Evolutionary conservation across 2,329 filamentous ascomycete species (phyloP).

Genomic region (Geosmithia morbida): DNA sequence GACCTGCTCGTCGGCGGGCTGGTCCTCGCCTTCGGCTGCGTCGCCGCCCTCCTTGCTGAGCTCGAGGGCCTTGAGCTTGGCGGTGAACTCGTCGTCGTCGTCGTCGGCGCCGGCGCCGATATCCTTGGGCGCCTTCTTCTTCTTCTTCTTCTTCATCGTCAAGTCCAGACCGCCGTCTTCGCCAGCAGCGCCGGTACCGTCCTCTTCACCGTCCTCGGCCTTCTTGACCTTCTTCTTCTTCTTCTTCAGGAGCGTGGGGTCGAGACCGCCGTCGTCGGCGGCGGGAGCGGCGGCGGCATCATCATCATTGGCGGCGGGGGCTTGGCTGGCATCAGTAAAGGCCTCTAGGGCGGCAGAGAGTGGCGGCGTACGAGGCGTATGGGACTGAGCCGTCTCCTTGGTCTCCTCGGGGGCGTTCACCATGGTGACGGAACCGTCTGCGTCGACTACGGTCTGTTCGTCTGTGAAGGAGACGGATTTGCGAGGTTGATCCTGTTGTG

Average conservation of each 20-base stretch:
- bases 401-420: conserved; percentile 58
- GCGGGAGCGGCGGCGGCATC: conserved; percentile 26
- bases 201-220: conserved; percentile 28
- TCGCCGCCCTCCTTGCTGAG: conserved; percentile 50
- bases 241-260: conserved; percentile 65
- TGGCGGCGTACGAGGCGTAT: conserved; percentile 54
- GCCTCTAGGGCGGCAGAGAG: conserved; percentile 37
- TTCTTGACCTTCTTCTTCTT: conserved; percentile 52
- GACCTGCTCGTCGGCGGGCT: conserved; percentile 54
- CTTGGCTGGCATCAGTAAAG: conserved; percentile 37
- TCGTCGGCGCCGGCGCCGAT: conserved; percentile 34
- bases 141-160: conserved; percentile 69
- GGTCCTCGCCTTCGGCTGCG: conserved; percentile 60
- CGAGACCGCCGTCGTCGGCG: conserved; percentile 36
- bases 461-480: conserved; percentile 93
- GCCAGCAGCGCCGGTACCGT: conserved; percentile 25
- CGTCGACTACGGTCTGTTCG: conserved; percentile 74
- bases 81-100: conserved; percentile 49
- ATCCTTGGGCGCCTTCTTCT: conserved; percentile 43
- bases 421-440: conserved; percentile 73
- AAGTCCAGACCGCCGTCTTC: conserved; percentile 38
- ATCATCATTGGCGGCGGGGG: conserved; percentile 25
- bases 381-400: conserved; percentile 70
- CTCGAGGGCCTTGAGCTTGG: conserved; percentile 47
- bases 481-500: conserved; percentile 48